Evolutionary conservation across 2,329 filamentous ascomycete genomes (phyloP), one percentile per base, ranked within the genome.

Genomic region (Alternaria consortialis): DNA sequence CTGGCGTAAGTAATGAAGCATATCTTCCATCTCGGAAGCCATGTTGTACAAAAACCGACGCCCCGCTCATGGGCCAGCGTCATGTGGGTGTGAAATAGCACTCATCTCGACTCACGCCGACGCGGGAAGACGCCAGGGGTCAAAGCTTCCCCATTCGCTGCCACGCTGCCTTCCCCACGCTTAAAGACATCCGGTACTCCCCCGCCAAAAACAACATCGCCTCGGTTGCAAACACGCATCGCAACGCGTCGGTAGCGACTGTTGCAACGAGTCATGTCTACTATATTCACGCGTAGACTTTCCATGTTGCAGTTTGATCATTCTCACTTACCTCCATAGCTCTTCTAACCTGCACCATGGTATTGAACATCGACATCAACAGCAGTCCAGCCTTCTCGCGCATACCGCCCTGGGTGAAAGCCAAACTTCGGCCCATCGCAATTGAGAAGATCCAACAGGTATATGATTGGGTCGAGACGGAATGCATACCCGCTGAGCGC

Each of bases 351-450:
- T 36, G n/a, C 58, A 63, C 34, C 23, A 73, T 70, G 66, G 52
- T 61, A 13, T 65, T 64, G 12, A 68, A 56, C 46, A 65, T 66
- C 39, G 46, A 70, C 32, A 66, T 70, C 13, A 66, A 77, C 48
- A 72, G 64, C 58, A 68, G 73, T 47, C 77, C 77, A 59, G 77
- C 77, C n/a, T 80, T 81, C 60, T 64, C 67, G 12, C 76, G 74
- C 53, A 77, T 79, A 56, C 79, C 79, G 13, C 77, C 77, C 44
- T 83, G 81, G 79, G 82, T 83, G 17, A 84, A 83, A 60, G 79
- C 86, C 12, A 86, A 83, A 67, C 75, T 87, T 50, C 85, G 77
- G 65, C 69, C 67, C 0, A 74, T 80, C 56, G 81, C 81, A 23
- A 73, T 82, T 50, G 76, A 80, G 23, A 81, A 78, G 67, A 83